A percentile compares a stretch with the other conserved stretches of the same genome.
Conservation (phyloP, 2,329 filamentous ascomycete genomes). For the Diplodia seriata region DNA sequence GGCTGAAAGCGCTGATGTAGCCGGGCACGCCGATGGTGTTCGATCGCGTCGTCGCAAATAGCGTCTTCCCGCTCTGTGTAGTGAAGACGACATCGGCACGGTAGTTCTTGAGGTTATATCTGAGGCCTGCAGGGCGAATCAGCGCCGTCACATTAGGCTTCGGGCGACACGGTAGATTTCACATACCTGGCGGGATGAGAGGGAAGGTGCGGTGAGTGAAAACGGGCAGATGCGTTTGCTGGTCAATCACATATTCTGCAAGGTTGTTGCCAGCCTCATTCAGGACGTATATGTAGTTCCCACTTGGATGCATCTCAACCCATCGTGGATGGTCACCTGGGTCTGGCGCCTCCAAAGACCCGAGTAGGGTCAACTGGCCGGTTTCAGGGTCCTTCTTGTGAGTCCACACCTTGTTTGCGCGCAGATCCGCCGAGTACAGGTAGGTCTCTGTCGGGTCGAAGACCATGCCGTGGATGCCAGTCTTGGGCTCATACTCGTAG, state of each 20-base stretch:
- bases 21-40: conserved; percentile 79
- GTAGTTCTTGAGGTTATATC: conserved; percentile 68
- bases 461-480: conserved; percentile 82
- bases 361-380: conserved; percentile 72
- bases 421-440: conserved; percentile 80
- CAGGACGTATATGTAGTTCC: conserved; percentile 80
- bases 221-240: conserved; percentile 73
- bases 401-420: conserved; percentile 82
- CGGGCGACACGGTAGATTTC: conserved; percentile 3
- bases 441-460: conserved; percentile 76
- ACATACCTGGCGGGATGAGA: conserved; percentile 76
- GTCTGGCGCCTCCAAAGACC: conserved; percentile 73
- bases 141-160: conserved; percentile 17
- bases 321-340: conserved; percentile 81
- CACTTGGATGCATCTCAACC: conserved; percentile 82
- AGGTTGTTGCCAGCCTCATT: conserved; percentile 91
- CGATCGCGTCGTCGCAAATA: conserved; percentile 84
- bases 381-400: conserved; percentile 72
- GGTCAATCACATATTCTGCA: conserved; percentile 81
- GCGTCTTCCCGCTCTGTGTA: conserved; percentile 71
- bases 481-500: conserved; percentile 72
- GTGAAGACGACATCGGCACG: conserved; percentile 84
- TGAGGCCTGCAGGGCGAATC: conserved; percentile 23
- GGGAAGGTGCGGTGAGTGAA: conserved; percentile 80
- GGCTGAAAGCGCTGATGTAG: conserved; percentile 81